These are phyloP conservation scores for Trichoderma polysporum DNA, from an alignment of 2,329 filamentous ascomycete species.

Conservation along the genomic window DNA sequence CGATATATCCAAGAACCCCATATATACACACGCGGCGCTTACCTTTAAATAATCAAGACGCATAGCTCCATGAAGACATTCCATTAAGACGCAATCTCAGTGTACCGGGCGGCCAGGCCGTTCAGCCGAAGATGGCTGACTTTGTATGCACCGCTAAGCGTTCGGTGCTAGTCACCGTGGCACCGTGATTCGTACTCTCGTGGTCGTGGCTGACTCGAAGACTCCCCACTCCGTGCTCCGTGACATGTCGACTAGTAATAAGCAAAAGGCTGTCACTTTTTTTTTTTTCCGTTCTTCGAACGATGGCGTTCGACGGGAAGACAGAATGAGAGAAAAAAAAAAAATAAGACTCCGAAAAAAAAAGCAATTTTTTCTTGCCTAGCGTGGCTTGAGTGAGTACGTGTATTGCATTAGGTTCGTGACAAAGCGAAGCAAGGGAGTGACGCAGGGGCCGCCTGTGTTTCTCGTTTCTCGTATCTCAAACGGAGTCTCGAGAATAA, in stretches of 20 bases:
- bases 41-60: not conserved
- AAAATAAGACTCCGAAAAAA: not conserved
- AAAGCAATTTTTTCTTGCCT: not conserved
- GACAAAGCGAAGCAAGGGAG: not conserved
- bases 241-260: not conserved
- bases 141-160: not conserved
- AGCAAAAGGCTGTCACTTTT: not conserved
- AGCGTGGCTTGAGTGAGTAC: not conserved
- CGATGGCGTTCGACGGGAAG: not conserved
- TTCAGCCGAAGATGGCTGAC: conserved; percentile 9
- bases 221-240: not conserved
- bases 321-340: not conserved
- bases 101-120: not conserved
- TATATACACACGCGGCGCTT: not conserved
- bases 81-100: not conserved
- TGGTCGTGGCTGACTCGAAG: conserved; percentile 13
- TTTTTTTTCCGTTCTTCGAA: not conserved
- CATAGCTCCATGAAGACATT: not conserved
- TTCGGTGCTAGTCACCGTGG: conserved; percentile 5
- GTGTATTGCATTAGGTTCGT: not conserved
- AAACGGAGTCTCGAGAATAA: conserved; percentile 12
- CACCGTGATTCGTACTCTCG: conserved; percentile 14
- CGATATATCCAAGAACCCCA: not conserved
- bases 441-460: not conserved
- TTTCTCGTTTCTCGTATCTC: conserved; percentile 6